A percentile compares a stretch with the other conserved stretches of the same genome.
Evolutionary conservation across 208 protist genomes (phyloP).

Genomic region (Leishmania braziliensis): DNA sequence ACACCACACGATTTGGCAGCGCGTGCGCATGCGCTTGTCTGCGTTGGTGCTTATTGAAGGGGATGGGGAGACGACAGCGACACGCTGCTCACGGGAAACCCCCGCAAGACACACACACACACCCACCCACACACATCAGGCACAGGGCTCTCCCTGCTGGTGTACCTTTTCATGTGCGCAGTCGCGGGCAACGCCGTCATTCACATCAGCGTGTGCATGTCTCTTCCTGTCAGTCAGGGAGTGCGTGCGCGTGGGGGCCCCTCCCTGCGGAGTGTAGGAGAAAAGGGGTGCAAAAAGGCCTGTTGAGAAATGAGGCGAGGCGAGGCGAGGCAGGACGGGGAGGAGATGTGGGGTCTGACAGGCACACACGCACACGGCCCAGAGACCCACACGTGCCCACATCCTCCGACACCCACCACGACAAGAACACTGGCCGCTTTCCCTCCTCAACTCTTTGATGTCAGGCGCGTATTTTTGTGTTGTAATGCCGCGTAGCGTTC

Average conservation of each 20-base stretch:
- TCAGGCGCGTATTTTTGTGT: slow-evolving; percentile 10
- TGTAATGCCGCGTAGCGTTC: slow-evolving; percentile 39
- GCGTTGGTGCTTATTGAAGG: not conserved
- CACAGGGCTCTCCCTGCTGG: not conserved
- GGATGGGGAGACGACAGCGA: not conserved
- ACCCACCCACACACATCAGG: not conserved
- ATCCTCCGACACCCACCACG: not conserved
- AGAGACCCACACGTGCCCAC: too few relatives aligned
- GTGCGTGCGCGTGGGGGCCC: not conserved
- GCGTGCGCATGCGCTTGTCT: not conserved
- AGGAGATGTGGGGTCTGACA: not conserved
- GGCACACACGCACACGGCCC: not conserved
- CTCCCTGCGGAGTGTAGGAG: not conserved
- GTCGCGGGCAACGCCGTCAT: not conserved
- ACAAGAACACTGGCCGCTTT: too few relatives aligned
- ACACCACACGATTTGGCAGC: not conserved
- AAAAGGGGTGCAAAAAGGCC: not conserved
- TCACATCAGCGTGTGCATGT: not conserved
- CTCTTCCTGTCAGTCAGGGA: not conserved
- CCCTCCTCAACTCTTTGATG: not conserved
- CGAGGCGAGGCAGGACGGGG: too few relatives aligned
- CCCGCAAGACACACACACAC: not conserved
- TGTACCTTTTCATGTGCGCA: not conserved
- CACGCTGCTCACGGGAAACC: not conserved
- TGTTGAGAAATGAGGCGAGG: not conserved